Evolutionary conservation across 768 basidiomycete species (phyloP), one percentile per base, ranked within the genome.

Genomic region (Phlegmacium glaucopus): DNA sequence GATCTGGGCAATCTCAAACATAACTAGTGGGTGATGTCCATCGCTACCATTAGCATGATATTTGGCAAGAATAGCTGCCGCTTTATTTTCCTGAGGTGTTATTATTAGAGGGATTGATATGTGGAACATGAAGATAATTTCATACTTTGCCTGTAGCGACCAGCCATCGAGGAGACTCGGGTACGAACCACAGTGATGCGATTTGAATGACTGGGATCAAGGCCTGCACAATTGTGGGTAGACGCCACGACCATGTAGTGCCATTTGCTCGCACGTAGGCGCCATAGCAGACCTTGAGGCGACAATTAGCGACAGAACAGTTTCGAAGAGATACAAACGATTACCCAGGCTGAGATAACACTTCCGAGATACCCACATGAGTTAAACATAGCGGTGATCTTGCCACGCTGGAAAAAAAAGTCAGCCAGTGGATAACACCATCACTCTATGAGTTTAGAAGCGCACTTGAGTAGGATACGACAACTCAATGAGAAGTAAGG

Each of bases 281-380:
- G 13, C 68, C 74, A 54, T 69, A 75, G 56, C 72, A 74, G n/a
- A 71, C 66, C 70, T 72, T 18, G 7, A 44, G 18, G 35, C 9
- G 18, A 37, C 18, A 12, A 44, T 36, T 39, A 37, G 16, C 25
- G 26, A 25, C 38, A 16, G 41, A 42, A 39, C 42, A 42, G 17
- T 36, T 13, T 46, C 45, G 17, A 6, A 27, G 7, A 17, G 46
- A 44, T 37, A 28, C 26, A 16, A 40, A 16, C 32, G 55, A 60
- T 39, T 57, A 68, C 68, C 66, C 70, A 77, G 51, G 74, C 74
- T 60, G 81, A 79, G 32, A 82, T 62, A 48, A 87, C 82, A 50
- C 82, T 82, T 9, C 88, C 87, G 29, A 83, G 56, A 61, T 89
- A 89, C 87, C 87, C 90, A 41, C 74, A 76, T 0, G 83, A 74